A percentile compares a stretch with the other conserved stretches of the same genome.
Evolutionary conservation across 2,329 filamentous ascomycete species (phyloP).

Genomic region (Sordariomycetes sp.): DNA sequence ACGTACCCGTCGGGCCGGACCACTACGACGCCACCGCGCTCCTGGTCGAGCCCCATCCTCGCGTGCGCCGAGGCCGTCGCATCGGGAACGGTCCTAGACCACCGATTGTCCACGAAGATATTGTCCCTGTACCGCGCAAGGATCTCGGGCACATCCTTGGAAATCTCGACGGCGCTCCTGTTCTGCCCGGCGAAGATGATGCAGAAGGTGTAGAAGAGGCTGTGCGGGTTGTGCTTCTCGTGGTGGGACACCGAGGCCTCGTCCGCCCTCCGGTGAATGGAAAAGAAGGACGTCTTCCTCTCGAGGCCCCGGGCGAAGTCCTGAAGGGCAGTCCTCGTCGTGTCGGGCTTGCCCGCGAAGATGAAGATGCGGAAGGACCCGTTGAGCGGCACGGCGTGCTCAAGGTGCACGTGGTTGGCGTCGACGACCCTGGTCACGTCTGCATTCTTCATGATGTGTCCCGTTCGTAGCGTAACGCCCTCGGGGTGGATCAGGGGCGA

Average conservation of each 20-base stretch:
- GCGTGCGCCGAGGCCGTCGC: constrained; percentile 66
- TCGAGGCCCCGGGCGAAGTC: constrained; percentile 57
- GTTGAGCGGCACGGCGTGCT: constrained; percentile 81
- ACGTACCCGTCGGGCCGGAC: constrained; percentile 83
- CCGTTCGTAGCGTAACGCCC: constrained; percentile 54
- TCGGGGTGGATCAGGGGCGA: constrained; percentile 56
- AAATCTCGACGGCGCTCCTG: constrained; percentile 59
- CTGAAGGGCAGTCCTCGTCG: constrained; percentile 47
- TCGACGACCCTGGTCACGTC: constrained; percentile 80
- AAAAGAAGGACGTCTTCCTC: constrained; percentile 59
- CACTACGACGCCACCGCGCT: constrained; percentile 66
- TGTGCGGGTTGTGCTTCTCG: constrained; percentile 77
- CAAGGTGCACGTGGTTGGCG: constrained; percentile 78
- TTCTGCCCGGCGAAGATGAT: constrained; percentile 54
- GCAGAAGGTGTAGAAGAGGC: constrained; percentile 66
- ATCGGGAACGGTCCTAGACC: constrained; percentile 55
- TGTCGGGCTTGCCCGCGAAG: constrained; percentile 58
- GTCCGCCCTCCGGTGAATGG: constrained; percentile 49
- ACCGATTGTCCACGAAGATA: constrained; percentile 75
- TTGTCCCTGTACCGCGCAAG: constrained; percentile 69
- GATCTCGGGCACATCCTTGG: constrained; percentile 52
- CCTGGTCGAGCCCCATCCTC: constrained; percentile 70
- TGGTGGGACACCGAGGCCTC: constrained; percentile 54
- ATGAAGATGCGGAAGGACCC: constrained; percentile 78
- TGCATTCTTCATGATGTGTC: constrained; percentile 62